A percentile compares a stretch with the other conserved stretches of the same genome.
Conservation (phyloP, 2,329 filamentous ascomycete species). For the Alternaria gaisen region DNA sequence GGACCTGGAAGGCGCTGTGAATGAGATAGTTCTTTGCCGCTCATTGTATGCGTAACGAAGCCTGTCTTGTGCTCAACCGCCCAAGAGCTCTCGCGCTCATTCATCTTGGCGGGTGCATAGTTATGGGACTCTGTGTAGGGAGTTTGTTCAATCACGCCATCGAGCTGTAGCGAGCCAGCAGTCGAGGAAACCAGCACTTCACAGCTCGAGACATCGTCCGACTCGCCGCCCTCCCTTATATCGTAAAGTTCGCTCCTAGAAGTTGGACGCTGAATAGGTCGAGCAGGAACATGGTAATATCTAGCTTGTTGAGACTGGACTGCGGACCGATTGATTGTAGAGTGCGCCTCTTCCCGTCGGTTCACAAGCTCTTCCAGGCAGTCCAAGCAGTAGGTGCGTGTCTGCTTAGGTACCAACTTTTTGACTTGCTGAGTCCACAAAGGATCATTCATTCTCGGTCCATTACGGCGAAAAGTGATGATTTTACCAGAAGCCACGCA, state of each 20-base stretch:
- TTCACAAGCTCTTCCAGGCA: conserved; percentile 24
- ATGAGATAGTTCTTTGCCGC: background rate
- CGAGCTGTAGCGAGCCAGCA: background rate
- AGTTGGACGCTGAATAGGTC: background rate
- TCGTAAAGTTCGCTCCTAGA: background rate
- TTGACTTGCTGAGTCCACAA: conserved; percentile 17
- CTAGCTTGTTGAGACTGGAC: background rate
- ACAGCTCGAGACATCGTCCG: background rate
- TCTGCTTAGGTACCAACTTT: conserved; percentile 1
- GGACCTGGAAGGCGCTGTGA: background rate
- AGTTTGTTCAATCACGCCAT: background rate
- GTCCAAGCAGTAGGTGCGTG: conserved; percentile 16
- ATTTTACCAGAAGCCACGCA: conserved; percentile 7
- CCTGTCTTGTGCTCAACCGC: background rate
- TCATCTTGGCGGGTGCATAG: background rate
- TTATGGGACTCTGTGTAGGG: background rate
- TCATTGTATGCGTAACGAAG: background rate
- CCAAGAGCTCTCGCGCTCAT: background rate
- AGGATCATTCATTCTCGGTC: conserved; percentile 14
- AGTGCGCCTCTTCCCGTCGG: conserved; percentile 5
- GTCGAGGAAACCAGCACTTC: background rate
- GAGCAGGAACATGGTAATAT: background rate
- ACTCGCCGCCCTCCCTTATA: background rate
- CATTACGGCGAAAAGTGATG: conserved; percentile 19
- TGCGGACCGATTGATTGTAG: background rate